Evolutionary conservation across 257 asterid species (phyloP).

Genomic region (Phtheirospermum japonicum): DNA sequence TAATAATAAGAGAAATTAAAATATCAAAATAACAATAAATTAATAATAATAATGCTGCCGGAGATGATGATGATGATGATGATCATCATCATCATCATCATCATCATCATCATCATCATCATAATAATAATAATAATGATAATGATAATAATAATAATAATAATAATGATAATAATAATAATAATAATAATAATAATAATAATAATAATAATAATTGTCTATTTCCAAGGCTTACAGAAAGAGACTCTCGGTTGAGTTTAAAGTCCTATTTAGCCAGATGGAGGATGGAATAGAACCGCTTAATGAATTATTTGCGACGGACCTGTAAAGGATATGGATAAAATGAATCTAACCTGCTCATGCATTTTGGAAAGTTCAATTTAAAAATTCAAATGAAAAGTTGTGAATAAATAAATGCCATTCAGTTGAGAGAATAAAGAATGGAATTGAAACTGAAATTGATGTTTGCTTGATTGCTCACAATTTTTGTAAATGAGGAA

Average conservation of each 20-base stretch:
- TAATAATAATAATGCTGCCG: not conserved
- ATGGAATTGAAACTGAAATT: not conserved
- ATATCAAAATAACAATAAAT: not conserved
- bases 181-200: too few species aligned
- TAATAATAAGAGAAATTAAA: not conserved
- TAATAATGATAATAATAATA: too few species aligned
- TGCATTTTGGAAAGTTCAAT: conserved; percentile 3
- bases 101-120: too few species aligned
- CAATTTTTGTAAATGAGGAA: conserved; percentile 79
- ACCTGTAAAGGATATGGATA: conserved; percentile 50
- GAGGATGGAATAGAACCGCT: conserved; percentile 77
- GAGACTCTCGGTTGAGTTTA: conserved; percentile 59
- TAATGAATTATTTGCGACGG: conserved; percentile 67
- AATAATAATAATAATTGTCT: not conserved
- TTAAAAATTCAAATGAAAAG: conserved; percentile 8
- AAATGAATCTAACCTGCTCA: conserved; percentile 9
- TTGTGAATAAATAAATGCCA: conserved; percentile 17
- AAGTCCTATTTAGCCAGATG: conserved; percentile 74
- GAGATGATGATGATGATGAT: too few species aligned
- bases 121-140: too few species aligned
- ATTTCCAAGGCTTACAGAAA: conserved; percentile 55
- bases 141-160: too few species aligned
- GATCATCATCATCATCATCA: too few species aligned
- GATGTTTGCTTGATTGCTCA: conserved; percentile 39
- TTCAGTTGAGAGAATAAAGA: conserved; percentile 13